These are phyloP conservation scores for Nepenthes alata DNA, from an alignment of 179 eudicot species.

Conservation along the genomic window DNA sequence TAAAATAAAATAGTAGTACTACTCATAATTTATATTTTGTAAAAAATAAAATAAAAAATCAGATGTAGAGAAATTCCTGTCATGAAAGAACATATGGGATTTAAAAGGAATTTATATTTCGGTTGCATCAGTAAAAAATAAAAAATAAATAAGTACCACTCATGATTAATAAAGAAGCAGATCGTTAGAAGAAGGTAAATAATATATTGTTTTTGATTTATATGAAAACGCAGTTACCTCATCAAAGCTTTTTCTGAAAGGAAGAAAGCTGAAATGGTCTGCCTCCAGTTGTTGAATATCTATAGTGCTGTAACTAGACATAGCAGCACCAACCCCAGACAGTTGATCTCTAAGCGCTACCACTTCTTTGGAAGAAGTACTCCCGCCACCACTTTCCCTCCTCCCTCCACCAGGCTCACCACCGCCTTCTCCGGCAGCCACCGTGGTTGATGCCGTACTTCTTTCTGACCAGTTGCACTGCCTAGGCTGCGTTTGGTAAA, in stretches of 20 bases:
- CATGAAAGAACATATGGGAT: too few relatives aligned
- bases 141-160: too few relatives aligned
- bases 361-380: slow-evolving; percentile 37
- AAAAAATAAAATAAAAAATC: too few relatives aligned
- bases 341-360: slow-evolving; percentile 33
- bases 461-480: slow-evolving; percentile 48
- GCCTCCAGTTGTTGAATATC: slow-evolving; percentile 38
- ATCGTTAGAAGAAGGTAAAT: too few relatives aligned
- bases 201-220: too few relatives aligned
- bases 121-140: too few relatives aligned
- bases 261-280: slow-evolving; percentile 35
- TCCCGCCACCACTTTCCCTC: slow-evolving; percentile 35
- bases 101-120: too few relatives aligned
- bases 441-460: too few relatives aligned
- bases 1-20: too few relatives aligned
- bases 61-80: too few relatives aligned
- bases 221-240: slow-evolving; percentile 21
- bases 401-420: slow-evolving; percentile 9
- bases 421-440: background rate
- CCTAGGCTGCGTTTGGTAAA: slow-evolving; percentile 87
- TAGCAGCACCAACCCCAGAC: slow-evolving; percentile 19
- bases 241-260: slow-evolving; percentile 42
- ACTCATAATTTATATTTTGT: too few relatives aligned
- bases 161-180: too few relatives aligned
- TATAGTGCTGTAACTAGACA: slow-evolving; percentile 33